These are phyloP conservation scores for Metarhizium anisopliae DNA, from an alignment of 2,329 filamentous ascomycete species.

Conservation along the genomic window DNA sequence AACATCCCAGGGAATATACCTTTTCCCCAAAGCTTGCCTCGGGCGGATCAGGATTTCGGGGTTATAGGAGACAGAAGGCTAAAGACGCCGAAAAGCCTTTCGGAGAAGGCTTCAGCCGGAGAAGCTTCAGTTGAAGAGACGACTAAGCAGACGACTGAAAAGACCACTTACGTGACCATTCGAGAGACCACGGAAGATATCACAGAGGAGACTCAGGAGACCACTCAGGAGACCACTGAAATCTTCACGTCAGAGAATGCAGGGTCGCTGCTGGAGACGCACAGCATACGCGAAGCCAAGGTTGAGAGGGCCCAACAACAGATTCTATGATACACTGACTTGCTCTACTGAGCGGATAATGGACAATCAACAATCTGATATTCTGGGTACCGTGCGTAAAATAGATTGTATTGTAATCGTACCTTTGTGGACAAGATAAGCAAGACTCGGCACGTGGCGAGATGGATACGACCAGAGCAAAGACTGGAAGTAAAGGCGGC, in stretches of 20 bases:
- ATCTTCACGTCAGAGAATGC: background rate
- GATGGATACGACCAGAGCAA: background rate
- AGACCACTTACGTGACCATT: too few relatives aligned
- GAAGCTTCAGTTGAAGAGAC: background rate
- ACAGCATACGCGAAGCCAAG: background rate
- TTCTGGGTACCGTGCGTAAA: background rate
- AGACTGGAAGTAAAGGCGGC: background rate
- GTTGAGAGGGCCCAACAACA: background rate
- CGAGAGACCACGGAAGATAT: too few relatives aligned
- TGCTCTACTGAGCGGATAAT: background rate
- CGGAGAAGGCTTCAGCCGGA: background rate
- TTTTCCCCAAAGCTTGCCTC: background rate
- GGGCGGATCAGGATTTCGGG: background rate
- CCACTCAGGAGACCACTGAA: background rate
- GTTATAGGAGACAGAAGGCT: conserved; percentile 3
- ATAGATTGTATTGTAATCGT: background rate
- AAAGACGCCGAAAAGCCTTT: too few relatives aligned
- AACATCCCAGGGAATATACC: background rate
- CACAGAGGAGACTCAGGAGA: too few relatives aligned
- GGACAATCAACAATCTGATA: background rate
- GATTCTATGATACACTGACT: background rate
- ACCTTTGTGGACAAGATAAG: background rate
- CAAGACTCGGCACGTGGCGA: background rate
- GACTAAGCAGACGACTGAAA: too few relatives aligned
- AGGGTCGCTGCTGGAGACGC: conserved; percentile 1